Conservation (phyloP, 2,329 filamentous ascomycete species). For the Phoma sp. region DNA sequence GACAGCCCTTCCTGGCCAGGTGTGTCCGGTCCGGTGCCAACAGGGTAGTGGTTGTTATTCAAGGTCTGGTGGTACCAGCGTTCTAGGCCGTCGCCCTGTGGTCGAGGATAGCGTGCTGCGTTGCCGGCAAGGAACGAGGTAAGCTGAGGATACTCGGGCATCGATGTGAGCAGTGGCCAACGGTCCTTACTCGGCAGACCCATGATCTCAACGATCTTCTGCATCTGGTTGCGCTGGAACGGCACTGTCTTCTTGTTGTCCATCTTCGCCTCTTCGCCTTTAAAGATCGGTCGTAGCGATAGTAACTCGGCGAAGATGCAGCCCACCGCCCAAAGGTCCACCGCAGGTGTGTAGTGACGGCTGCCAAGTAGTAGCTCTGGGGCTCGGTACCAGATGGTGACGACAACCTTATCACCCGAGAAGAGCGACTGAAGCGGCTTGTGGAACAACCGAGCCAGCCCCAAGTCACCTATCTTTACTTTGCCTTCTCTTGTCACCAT, state of each 20-base stretch:
- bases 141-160: conserved; percentile 85
- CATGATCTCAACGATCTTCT: conserved; percentile 97
- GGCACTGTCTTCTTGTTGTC: conserved; percentile 97
- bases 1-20: conserved; percentile 74
- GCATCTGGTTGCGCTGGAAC: conserved; percentile 98
- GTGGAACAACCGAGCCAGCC: conserved; percentile 88
- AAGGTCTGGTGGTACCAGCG: conserved; percentile 64
- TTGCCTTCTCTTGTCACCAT: conserved; percentile 92
- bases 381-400: conserved; percentile 98
- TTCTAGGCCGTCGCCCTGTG: conserved; percentile 65
- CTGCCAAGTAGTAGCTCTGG: conserved; percentile 91
- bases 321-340: conserved; percentile 96
- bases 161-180: conserved; percentile 82
- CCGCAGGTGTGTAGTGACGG: conserved; percentile 94
- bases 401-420: conserved; percentile 94
- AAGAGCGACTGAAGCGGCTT: conserved; percentile 93
- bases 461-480: conserved; percentile 94
- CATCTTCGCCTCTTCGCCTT: conserved; percentile 98
- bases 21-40: conserved; percentile 43
- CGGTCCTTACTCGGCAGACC: conserved; percentile 86
- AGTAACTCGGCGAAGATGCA: conserved; percentile 97
- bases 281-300: conserved; percentile 91
- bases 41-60: conserved; percentile 54
- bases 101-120: conserved; percentile 56
- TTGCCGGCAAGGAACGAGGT: conserved; percentile 56